Base-by-base conservation (phyloP, 1,139 yeast genomes). In the Yamadazyma spencermartinsiae region DNA sequence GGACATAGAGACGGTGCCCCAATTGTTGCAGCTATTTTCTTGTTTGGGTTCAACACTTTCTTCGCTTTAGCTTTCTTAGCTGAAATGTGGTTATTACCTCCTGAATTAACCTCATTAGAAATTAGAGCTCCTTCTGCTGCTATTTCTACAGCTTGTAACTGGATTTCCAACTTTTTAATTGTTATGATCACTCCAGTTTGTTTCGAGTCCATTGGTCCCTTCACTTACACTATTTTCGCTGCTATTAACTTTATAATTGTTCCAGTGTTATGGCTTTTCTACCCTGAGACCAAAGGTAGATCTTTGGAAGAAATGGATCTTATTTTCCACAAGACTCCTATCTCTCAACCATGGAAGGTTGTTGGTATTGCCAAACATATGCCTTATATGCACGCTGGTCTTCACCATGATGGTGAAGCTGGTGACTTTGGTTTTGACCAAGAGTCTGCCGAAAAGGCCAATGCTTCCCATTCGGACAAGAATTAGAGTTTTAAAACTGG, bases 221-320 rank as follows among this genome's bases (percentile, higher is more conserved):
- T 56, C 48, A 65, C 71, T 2, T 64, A 60, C 44, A 51, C 63
- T 3, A 58, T 64, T 31, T 65, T 65, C 46, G 69, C 68, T 4
- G 65, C 46, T 31, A 60, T 76, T 39, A 78, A 78, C 45, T 58
- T 65, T 21, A 49, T 68, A 26, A 68, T 79, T 65, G 64, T 81
- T 31, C 86, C 87, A 15, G 59, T 65, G 18, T 67, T 78, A 15
- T 79, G 71, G 55, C 64, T 76, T 44, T 69, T 77, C 44, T 72
- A 77, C 36, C 86, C 86, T 2, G 86, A 80, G 54, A 80, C 86
- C 2, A 75, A 77, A 51, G 79, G 76, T 18, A 64, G 76, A 39
- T 72, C 81, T 3, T 66, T 80, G 50, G 85, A 80, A 55, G 83
- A 80, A 54, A 63, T 80, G 58, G 85, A 80, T 54, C 67, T 75